Base-by-base conservation (phyloP, 164 flowering plant genomes). In the Nelumbo lutea region DNA sequence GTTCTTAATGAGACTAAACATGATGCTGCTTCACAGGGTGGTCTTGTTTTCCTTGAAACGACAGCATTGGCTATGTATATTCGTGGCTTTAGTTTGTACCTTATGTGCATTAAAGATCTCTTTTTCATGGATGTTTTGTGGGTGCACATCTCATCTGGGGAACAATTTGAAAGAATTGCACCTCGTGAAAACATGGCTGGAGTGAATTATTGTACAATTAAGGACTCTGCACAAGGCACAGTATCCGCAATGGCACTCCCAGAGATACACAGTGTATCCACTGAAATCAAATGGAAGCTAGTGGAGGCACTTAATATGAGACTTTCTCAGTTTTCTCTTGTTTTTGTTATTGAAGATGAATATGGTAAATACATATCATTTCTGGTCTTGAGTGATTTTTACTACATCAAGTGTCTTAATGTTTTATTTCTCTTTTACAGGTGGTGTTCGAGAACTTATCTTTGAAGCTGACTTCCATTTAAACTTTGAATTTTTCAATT, bases 1-100 rank as follows among this genome's bases (percentile, higher is more conserved):
- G 58, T 59, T 59, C 59, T 68, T 66, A 60, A 75, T 62, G 65
- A 59, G 69, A 66, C 14, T 71, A 67, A 52, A 59, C 55, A 50
- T 78, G 62, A 38, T 81, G 66, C 63, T 71, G 44, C 46, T 73
- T 75, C 68, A 66, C 93, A 95, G 98, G 98, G 96, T 77, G 97
- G 94, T 69, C 66, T 73, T 58, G 39, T 90, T 59, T 62, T 86
- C 67, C 73, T 95, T 74, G 96, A 91, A 78, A 73, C 82, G 43
- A 48, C 67, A 60, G 87, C 96, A 42, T 59, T 88, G 77, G 77
- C 68, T 13, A 79, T 68, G 70, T 80, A 85, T 59, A 27, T 75
- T 58, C 72, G 71, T 42, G 82, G 77, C 72, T 79, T 77, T 75
- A 71, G 69, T 64, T 78, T 78, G 63, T 87, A 86, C 70, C 57